phyloP scores from a whole-genome alignment of 202 grass and related monocot species.

The Zoysia matrella region DNA sequence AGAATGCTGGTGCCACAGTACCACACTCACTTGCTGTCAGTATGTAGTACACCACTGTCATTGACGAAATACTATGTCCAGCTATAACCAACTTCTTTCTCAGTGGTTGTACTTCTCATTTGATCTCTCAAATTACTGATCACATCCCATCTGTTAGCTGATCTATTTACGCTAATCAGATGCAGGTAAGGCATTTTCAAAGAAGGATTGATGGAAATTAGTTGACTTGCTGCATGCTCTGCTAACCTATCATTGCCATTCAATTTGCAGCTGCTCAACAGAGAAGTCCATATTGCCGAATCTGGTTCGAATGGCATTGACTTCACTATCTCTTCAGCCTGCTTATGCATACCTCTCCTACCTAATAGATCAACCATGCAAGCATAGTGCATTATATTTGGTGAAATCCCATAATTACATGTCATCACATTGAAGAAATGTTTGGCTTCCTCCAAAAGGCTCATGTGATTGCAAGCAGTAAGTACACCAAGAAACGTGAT shows the following conservation, averaged over 20 bases:
- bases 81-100: conserved; percentile 51
- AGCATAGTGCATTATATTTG: conserved; percentile 64
- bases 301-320: conserved; percentile 75
- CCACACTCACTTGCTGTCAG: not conserved
- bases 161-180: conserved; percentile 57
- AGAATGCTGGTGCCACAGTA: not conserved
- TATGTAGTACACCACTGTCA: not conserved
- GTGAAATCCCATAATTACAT: conserved; percentile 49
- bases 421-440: conserved; percentile 57
- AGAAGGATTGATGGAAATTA: conserved; percentile 46
- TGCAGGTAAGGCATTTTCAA: conserved; percentile 65
- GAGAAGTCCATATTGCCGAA: conserved; percentile 70
- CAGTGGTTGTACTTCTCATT: conserved; percentile 26
- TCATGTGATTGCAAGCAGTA: conserved; percentile 66
- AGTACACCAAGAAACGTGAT: conserved; percentile 67
- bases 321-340: conserved; percentile 60
- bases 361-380: conserved; percentile 70
- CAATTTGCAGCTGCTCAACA: conserved; percentile 56
- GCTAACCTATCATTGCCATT: conserved; percentile 53
- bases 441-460: conserved; percentile 68
- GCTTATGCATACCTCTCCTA: conserved; percentile 53
- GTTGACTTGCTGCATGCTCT: conserved; percentile 54
- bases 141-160: conserved; percentile 39
- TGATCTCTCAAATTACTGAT: conserved; percentile 55
- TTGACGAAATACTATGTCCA: conserved; percentile 52